A percentile compares a stretch with the other conserved stretches of the same genome.
phyloP scores from a whole-genome alignment of 805 yeast genomes.

The Trichomonascus vanleenenianus region DNA sequence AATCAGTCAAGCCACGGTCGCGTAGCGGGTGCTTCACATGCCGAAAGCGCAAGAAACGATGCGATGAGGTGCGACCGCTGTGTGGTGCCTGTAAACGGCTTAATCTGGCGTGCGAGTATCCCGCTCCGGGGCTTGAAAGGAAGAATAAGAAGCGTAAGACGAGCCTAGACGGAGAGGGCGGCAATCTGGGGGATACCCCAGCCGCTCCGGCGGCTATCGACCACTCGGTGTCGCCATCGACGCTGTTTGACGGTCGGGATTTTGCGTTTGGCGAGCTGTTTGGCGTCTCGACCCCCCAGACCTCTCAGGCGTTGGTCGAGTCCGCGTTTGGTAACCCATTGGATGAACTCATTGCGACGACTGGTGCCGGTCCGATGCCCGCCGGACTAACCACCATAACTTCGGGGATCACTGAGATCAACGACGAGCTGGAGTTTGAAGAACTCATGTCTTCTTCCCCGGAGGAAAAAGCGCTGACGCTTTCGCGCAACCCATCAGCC shows the following conservation, averaged over 20 bases:
- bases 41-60: constrained; percentile 66
- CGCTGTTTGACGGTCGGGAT: not conserved
- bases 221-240: not conserved
- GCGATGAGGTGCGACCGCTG: constrained; percentile 61
- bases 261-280: constrained; percentile 4
- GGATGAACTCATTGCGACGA: no score
- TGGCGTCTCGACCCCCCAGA: not conserved
- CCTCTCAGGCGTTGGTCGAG: not conserved
- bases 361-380: no score
- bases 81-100: constrained; percentile 65
- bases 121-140: constrained; percentile 56
- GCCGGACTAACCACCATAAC: no score
- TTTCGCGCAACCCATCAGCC: constrained; percentile 4
- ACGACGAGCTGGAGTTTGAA: not conserved
- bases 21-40: constrained; percentile 68
- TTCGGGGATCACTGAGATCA: not conserved
- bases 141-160: constrained; percentile 31
- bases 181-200: not conserved
- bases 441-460: not conserved
- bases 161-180: not conserved
- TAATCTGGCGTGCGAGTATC: constrained; percentile 63
- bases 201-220: not conserved
- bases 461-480: not conserved
- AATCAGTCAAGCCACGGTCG: constrained; percentile 9
- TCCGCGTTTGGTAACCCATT: not conserved